Evolutionary conservation across 768 basidiomycete genomes (phyloP).

Genomic region (Epithele typhae): DNA sequence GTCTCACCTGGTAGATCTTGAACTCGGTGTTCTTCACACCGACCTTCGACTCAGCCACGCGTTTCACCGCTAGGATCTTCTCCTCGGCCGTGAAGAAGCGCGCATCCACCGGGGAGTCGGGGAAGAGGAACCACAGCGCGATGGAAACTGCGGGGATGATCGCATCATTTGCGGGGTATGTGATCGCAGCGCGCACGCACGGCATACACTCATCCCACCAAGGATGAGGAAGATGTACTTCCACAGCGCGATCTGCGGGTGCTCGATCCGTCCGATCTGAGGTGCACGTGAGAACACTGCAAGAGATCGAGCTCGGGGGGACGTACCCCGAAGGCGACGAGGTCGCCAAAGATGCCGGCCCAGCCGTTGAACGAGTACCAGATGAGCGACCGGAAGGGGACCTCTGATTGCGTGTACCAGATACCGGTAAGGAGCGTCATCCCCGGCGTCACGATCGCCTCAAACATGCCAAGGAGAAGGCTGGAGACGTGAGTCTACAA

Average conservation of each 20-base stretch:
- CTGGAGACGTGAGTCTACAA: background rate
- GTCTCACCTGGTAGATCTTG: conserved; percentile 30
- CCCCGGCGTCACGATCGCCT: conserved; percentile 16
- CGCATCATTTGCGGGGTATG: no score
- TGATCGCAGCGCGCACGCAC: no score
- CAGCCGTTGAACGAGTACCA: conserved; percentile 21
- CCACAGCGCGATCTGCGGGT: conserved; percentile 12
- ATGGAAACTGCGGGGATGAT: conserved; percentile 13
- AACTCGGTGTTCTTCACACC: conserved; percentile 34
- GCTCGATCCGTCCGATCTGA: conserved; percentile 13
- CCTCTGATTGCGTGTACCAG: conserved; percentile 17
- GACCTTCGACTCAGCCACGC: conserved; percentile 29
- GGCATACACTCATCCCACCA: conserved; percentile 11
- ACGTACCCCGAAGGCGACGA: conserved; percentile 15
- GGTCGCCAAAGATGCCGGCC: conserved; percentile 16
- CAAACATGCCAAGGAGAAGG: conserved; percentile 16
- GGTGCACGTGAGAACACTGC: background rate
- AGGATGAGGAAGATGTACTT: conserved; percentile 19
- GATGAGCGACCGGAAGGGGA: conserved; percentile 15
- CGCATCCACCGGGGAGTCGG: conserved; percentile 32
- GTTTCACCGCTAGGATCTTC: conserved; percentile 31
- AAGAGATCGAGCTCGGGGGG: background rate
- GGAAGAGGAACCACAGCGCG: conserved; percentile 29
- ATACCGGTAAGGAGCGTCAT: conserved; percentile 14
- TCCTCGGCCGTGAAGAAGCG: conserved; percentile 28